Evolutionary conservation across 2,329 filamentous ascomycete genomes (phyloP), one percentile per base, ranked within the genome.

Genomic region (Neonectria magnoliae): DNA sequence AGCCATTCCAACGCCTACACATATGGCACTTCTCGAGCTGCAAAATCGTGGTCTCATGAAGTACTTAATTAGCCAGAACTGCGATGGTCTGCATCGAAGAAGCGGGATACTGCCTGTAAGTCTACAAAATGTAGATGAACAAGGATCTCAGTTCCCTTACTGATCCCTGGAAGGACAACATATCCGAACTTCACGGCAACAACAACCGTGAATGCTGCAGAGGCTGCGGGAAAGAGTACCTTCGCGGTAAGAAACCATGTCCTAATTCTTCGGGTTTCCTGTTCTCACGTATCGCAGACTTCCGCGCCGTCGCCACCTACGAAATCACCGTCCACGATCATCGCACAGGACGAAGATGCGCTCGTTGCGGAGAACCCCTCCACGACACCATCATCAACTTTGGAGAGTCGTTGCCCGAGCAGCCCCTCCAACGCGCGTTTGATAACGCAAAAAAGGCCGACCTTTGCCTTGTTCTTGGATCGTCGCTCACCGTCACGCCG

Each of bases 151-250:
- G 16, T 3, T 42, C 10, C 10, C 11, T 44, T 65, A 14, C 63
- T n/a, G 45, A 13, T 6, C 16, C 10, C 6, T 60, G 1, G n/a
- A 44, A 83, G 81, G 75, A 80, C 8, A 77, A 56, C 10, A 82
- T 84, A 48, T 82, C 82, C 0, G 82, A 85, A 59, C 75, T 84
- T 1, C 82, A 84, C 31, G 82, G 82, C 0, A 85, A 85, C 50
- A 84, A 77, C 38, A 85, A 83, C 45, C 77, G 78, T 0, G 82
- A 84, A 57, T 79, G 73, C 29, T 84, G 82, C 66, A 77, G 78
- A 45, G 76, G 80, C 10, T 84, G 81, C 38, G 78, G 78, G 0
- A 82, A 83, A 31, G 81, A 85, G 57, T 84, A 82, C 27, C 77
- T 85, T 13, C 77, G 82, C 16, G 81, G 79, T 81, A 68, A 4